Evolutionary conservation across 176 grass and related monocot genomes (phyloP), one percentile per base, ranked within the genome.

Genomic region (Zoysia pacifica): DNA sequence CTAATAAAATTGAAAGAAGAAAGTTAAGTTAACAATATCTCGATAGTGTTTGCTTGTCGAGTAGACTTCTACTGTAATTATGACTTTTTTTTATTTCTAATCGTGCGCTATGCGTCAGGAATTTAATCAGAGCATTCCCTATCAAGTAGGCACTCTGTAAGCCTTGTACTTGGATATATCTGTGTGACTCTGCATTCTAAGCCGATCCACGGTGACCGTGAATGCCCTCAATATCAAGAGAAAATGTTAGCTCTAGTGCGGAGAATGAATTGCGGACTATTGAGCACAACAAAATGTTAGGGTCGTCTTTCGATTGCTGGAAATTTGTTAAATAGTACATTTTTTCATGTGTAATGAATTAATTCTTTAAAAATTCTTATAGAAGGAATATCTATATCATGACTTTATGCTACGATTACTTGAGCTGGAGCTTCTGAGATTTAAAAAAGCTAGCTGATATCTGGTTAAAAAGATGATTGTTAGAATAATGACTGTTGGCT

Each of bases 21-120:
- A 64, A 13, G 12, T 66, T 4, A 56, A 67, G 59, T 62, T 65
- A 65, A 66, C n/a, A 67, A 72, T 73, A 82, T 87, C 67, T 35
- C 18, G 35, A 15, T 13, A 15, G n/a, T 20, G 41, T 83, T 60
- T 87, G 80, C 74, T 49, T 87, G 51, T 61, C 61, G 38, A 74
- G 46, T 88, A 9, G 75, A 73, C 15, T 68, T 38, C 75, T 69
- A 83, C 75, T 79, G 79, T 69, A 67, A 73, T 20, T 13, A 6
- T 20, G 37, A 61, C 60, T 51, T 11, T 41, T 51, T 15, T 41
- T 45, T 79, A 35, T 53, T 75, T 46, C 55, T 48, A 62, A 65
- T 80, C 41, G 41, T 80, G 81, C 48, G 48, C 62, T 47, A 56
- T 75, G 76, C 48, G 71, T 72, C 60, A 16, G 37, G 52, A 55